phyloP scores from a whole-genome alignment of 352 stramenopile species.

The Phytophthora agathidicida region DNA sequence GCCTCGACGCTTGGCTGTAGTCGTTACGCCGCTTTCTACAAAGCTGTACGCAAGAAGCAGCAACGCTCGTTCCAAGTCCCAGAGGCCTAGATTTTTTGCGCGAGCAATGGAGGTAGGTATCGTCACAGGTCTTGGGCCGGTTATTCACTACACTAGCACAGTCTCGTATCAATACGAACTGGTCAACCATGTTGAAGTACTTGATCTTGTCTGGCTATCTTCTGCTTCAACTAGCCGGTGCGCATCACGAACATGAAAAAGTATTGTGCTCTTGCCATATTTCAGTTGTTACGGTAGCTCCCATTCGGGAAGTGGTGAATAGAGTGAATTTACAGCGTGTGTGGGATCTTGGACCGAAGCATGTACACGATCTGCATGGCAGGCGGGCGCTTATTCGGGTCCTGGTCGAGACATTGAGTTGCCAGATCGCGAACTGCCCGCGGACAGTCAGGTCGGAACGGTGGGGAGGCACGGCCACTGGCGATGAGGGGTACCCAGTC shows the following conservation, averaged over 20 bases:
- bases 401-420: slow-evolving; percentile 39
- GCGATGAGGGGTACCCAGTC: slow-evolving; percentile 40
- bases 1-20: slow-evolving; percentile 32
- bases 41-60: slow-evolving; percentile 19
- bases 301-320: neutral
- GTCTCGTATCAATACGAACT: too few species aligned
- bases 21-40: slow-evolving; percentile 29
- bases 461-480: slow-evolving; percentile 34
- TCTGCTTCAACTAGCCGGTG: slow-evolving; percentile 9
- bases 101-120: neutral
- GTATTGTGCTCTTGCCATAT: slow-evolving; percentile 10
- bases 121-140: neutral
- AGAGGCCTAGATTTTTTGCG: slow-evolving; percentile 1
- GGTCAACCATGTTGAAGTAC: too few species aligned
- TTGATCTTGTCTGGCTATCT: slow-evolving; percentile 11
- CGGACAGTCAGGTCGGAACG: slow-evolving; percentile 48
- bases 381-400: slow-evolving; percentile 44
- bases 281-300: too few species aligned
- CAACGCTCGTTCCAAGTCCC: slow-evolving; percentile 14
- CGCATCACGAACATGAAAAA: slow-evolving; percentile 26
- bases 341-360: slow-evolving; percentile 50
- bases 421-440: slow-evolving; percentile 44
- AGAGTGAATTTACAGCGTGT: slow-evolving; percentile 33
- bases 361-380: slow-evolving; percentile 57
- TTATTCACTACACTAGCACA: too few species aligned